A percentile compares a stretch with the other conserved stretches of the same genome.
Conservation (phyloP, 1,284 basidiomycete genomes). For the Rhodotorula sp. region DNA sequence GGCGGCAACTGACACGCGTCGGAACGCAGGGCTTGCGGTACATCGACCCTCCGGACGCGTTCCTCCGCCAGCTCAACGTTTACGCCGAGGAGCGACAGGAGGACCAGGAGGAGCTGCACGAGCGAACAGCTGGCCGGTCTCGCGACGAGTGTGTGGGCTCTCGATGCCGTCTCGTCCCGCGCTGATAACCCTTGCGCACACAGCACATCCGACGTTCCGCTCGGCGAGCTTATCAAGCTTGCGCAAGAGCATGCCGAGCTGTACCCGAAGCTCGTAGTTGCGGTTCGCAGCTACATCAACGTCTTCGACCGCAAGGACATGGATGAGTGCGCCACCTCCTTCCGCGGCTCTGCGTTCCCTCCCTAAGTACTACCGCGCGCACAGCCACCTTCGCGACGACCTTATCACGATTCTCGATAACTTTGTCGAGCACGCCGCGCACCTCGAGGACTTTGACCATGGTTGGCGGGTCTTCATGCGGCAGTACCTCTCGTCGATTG, state of each 20-base stretch:
- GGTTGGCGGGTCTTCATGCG: conserved; percentile 63
- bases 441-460: conserved; percentile 66
- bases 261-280: conserved; percentile 48
- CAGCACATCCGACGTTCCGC: conserved; percentile 15
- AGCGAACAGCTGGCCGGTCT: conserved; percentile 26
- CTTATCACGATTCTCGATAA: conserved; percentile 64
- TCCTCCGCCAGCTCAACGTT: conserved; percentile 73
- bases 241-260: conserved; percentile 47
- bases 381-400: conserved; percentile 65
- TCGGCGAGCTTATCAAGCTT: conserved; percentile 37
- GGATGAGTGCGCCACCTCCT: conserved; percentile 59
- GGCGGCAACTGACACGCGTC: not conserved
- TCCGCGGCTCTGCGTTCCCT: conserved; percentile 58
- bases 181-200: too few relatives aligned
- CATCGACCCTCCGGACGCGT: conserved; percentile 69
- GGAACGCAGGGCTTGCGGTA: conserved; percentile 67
- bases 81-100: conserved; percentile 86
- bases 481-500: conserved; percentile 64
- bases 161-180: not conserved
- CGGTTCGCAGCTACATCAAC: conserved; percentile 59
- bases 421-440: conserved; percentile 67
- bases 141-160: conserved; percentile 12
- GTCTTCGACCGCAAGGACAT: conserved; percentile 63
- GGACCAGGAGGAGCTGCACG: conserved; percentile 64
- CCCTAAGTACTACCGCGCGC: conserved; percentile 1